Conservation (phyloP, 345 rosid species). For the Linum lewisii region DNA sequence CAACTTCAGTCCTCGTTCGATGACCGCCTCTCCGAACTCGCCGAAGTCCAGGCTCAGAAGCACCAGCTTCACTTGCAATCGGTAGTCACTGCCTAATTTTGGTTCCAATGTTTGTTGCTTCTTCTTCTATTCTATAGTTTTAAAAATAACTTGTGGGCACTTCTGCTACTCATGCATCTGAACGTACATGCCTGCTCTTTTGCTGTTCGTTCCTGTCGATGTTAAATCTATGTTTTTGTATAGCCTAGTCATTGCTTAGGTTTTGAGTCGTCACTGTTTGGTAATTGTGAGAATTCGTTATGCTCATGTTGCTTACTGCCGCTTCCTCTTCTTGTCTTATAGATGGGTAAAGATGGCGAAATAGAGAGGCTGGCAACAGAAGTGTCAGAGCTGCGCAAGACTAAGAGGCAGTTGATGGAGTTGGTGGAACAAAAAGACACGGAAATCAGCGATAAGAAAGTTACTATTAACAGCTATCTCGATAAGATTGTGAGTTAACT, state of each 20-base stretch:
- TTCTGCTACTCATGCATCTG: no score
- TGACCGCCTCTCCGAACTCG: slow-evolving; percentile 51
- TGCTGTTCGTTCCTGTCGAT: no score
- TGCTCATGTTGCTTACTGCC: background rate
- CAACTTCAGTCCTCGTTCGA: slow-evolving; percentile 69
- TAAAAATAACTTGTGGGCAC: no score
- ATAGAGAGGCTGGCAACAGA: slow-evolving; percentile 61
- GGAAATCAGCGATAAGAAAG: slow-evolving; percentile 70
- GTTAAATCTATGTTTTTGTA: background rate
- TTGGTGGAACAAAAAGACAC: slow-evolving; percentile 74
- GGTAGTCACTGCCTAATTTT: slow-evolving; percentile 18
- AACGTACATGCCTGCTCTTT: no score
- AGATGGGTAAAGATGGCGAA: slow-evolving; percentile 86
- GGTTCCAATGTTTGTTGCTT: background rate
- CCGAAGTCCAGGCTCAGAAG: slow-evolving; percentile 62
- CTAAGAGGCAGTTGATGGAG: slow-evolving; percentile 78
- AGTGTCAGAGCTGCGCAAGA: slow-evolving; percentile 64
- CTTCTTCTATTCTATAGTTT: no score
- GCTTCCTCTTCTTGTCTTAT: slow-evolving; percentile 3
- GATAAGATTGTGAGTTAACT: slow-evolving; percentile 69
- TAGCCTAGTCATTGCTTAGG: background rate
- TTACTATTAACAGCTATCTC: slow-evolving; percentile 55
- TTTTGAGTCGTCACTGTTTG: background rate
- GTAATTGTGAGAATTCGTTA: background rate
- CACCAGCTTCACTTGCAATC: slow-evolving; percentile 75